phyloP scores from a whole-genome alignment of 2,329 filamentous ascomycete genomes.

The Apiospora arundinis region DNA sequence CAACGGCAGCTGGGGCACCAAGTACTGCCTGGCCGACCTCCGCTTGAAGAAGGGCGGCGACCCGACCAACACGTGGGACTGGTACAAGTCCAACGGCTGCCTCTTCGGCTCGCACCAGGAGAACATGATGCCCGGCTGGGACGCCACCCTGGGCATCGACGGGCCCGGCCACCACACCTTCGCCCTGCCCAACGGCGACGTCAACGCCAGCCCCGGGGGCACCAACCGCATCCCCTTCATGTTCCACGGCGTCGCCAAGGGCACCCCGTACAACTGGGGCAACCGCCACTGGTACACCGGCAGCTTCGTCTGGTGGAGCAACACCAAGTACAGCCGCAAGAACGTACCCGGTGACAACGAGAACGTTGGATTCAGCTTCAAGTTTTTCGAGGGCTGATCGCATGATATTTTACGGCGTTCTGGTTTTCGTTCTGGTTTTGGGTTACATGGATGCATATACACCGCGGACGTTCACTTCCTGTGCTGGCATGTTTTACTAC shows the following conservation, averaged over 20 bases:
- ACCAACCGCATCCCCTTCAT: conserved; percentile 29
- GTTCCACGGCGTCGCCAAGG: conserved; percentile 33
- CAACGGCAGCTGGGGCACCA: conserved; percentile 35
- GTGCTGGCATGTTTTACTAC: background rate
- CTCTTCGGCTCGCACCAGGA: conserved; percentile 34
- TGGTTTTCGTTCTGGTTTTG: background rate
- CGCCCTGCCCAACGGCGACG: conserved; percentile 29
- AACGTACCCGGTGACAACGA: conserved; percentile 29
- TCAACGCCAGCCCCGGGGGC: conserved; percentile 27
- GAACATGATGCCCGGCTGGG: conserved; percentile 36
- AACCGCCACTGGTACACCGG: conserved; percentile 32
- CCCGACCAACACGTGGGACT: conserved; percentile 36
- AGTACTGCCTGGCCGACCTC: conserved; percentile 35
- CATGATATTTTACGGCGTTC: background rate
- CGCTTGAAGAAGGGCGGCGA: conserved; percentile 34
- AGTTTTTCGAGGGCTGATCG: conserved; percentile 29
- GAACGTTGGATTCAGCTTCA: conserved; percentile 31
- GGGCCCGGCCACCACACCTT: conserved; percentile 37
- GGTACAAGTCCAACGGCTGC: conserved; percentile 38
- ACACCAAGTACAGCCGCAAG: conserved; percentile 28
- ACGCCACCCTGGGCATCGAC: conserved; percentile 31
- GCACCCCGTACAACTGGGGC: conserved; percentile 30
- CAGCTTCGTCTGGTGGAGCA: conserved; percentile 31
- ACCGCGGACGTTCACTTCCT: background rate
- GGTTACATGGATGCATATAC: background rate